These are phyloP conservation scores for Yarrowia keelungensis DNA, from an alignment of 805 yeast species.

Conservation along the genomic window DNA sequence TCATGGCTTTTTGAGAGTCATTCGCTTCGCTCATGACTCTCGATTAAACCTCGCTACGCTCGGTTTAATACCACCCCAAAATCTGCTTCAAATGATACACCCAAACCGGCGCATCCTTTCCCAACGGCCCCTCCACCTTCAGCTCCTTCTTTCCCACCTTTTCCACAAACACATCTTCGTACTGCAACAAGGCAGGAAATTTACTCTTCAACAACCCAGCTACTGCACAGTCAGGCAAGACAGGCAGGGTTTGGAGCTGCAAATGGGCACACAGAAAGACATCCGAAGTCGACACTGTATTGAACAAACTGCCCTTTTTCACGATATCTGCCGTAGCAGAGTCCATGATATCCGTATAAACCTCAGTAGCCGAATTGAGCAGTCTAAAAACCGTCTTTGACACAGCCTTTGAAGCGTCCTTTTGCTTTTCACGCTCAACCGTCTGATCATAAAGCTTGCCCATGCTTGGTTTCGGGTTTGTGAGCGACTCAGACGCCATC, in stretches of 20 bases:
- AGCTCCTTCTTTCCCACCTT: conserved; percentile 3
- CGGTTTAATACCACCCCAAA: conserved; percentile 31
- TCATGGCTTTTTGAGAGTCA: no score
- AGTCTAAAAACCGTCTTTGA: conserved; percentile 29
- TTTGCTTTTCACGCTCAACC: conserved; percentile 14
- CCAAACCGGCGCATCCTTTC: conserved; percentile 24
- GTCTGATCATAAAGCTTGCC: conserved; percentile 24
- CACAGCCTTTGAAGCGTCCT: conserved; percentile 16
- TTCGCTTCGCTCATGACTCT: no score
- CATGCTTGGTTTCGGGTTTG: conserved; percentile 19
- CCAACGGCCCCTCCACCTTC: conserved; percentile 18
- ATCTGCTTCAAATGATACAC: conserved; percentile 12
- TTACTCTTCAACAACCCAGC: conserved; percentile 23
- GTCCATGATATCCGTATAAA: background rate
- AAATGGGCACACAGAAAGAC: conserved; percentile 27
- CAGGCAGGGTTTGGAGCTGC: conserved; percentile 19
- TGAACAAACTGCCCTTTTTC: background rate
- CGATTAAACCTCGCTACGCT: no score
- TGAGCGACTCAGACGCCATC: conserved; percentile 51
- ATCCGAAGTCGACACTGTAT: conserved; percentile 1
- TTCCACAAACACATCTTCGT: conserved; percentile 3
- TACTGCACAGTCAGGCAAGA: conserved; percentile 20
- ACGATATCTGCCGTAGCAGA: background rate
- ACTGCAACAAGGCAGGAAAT: conserved; percentile 18
- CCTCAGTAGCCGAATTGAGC: background rate